Percentiles rank a stretch among this genome's conserved stretches.
Conservation (phyloP, 768 basidiomycete species). For the Rhodosporidiobolus odoratus region DNA sequence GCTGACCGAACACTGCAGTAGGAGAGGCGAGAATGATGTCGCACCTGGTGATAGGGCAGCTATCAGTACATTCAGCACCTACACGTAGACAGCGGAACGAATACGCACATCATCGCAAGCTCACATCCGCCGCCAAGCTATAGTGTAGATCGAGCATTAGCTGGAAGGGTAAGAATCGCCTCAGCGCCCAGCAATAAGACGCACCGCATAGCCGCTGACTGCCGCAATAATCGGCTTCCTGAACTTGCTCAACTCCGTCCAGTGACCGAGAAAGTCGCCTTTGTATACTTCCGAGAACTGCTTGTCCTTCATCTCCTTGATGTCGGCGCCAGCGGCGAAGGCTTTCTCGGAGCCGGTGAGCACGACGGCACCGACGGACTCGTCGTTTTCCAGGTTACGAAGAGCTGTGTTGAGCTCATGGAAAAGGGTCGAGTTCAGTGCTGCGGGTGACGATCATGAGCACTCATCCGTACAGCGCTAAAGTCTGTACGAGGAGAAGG, state of each 20-base stretch:
- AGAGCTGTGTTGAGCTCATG: conserved; percentile 74
- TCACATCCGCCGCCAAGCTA: conserved; percentile 97
- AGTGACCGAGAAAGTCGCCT: conserved; percentile 72
- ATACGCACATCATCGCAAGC: conserved; percentile 74
- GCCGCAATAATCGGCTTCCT: conserved; percentile 94
- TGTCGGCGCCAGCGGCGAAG: conserved; percentile 95
- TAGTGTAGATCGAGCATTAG: too few relatives aligned
- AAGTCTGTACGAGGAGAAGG: too few relatives aligned
- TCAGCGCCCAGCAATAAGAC: conserved; percentile 28
- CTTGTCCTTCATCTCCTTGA: conserved; percentile 99
- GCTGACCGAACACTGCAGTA: conserved; percentile 87
- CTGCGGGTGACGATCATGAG: conserved; percentile 53
- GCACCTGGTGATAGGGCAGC: conserved; percentile 45
- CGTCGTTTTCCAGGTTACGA: conserved; percentile 64
- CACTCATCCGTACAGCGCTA: conserved; percentile 44
- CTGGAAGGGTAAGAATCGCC: not conserved
- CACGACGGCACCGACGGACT: conserved; percentile 72
- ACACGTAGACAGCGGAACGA: not conserved
- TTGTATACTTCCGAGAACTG: conserved; percentile 81
- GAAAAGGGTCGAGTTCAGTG: conserved; percentile 74
- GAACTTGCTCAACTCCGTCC: conserved; percentile 66
- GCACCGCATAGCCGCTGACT: conserved; percentile 82
- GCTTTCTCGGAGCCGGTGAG: conserved; percentile 86
- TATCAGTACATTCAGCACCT: not conserved
- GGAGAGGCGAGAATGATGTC: conserved; percentile 91